Conservation (phyloP, 352 stramenopile species). For the Globisporangium nodosum region DNA sequence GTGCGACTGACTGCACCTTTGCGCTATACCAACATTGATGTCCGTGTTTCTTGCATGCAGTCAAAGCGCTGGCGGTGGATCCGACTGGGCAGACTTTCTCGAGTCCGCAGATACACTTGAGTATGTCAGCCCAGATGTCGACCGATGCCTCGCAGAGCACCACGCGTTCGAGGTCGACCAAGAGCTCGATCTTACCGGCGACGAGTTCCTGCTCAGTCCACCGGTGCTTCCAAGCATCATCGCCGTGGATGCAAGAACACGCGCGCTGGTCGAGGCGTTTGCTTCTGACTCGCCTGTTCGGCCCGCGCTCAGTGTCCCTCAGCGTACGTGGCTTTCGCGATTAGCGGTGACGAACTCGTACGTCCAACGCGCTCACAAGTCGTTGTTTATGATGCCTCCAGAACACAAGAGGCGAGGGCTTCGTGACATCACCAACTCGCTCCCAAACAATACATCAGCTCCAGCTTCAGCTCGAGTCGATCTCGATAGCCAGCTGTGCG, state of each 20-base stretch:
- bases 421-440: neutral
- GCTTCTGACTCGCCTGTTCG: neutral
- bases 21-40: constrained; percentile 13
- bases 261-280: neutral
- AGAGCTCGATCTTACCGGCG: constrained; percentile 56
- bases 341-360: neutral
- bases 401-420: neutral
- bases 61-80: constrained; percentile 15
- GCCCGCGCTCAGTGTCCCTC: neutral
- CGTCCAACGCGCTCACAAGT: neutral
- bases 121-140: constrained; percentile 69
- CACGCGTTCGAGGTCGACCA: constrained; percentile 37
- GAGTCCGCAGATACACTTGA: constrained; percentile 30
- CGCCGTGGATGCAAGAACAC: neutral
- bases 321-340: neutral
- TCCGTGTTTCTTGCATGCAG: neutral
- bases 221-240: constrained; percentile 10
- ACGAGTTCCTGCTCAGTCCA: constrained; percentile 62
- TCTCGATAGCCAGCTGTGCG: neutral
- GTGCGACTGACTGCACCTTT: neutral
- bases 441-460: neutral
- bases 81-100: constrained; percentile 53
- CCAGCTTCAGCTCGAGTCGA: neutral
- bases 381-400: neutral
- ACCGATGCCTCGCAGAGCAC: constrained; percentile 31